These are phyloP conservation scores for Papiliotrema fonsecae DNA, from an alignment of 1,284 basidiomycete species.

Conservation along the genomic window DNA sequence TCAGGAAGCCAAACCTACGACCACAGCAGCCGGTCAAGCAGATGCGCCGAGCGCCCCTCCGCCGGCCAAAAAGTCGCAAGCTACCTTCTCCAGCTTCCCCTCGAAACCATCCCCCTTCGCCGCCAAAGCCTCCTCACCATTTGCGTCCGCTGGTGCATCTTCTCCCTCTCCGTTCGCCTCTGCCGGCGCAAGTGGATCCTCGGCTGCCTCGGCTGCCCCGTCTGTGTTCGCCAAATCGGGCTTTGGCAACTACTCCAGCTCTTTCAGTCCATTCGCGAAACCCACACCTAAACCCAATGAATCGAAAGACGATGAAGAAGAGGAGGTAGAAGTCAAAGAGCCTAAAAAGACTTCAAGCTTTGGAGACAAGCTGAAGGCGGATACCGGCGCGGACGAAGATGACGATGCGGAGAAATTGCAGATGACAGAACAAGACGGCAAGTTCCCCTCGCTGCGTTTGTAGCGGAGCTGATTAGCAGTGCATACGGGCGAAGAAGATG, in stretches of 20 bases:
- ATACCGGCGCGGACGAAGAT: constrained; percentile 26
- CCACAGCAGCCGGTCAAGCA: too few relatives aligned
- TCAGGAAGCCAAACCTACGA: background rate
- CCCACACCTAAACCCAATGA: constrained; percentile 18
- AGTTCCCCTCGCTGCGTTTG: constrained; percentile 23
- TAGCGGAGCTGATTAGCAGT: constrained; percentile 52
- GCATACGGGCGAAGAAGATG: constrained; percentile 86
- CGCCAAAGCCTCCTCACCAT: constrained; percentile 8
- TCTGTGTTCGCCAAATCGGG: constrained; percentile 15
- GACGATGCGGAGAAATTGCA: constrained; percentile 48
- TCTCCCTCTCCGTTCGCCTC: background rate
- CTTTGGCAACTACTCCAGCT: constrained; percentile 36
- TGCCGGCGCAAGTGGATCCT: background rate
- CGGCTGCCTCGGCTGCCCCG: background rate
- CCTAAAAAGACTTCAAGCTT: constrained; percentile 52
- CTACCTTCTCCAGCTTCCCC: constrained; percentile 59
- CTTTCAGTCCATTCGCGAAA: constrained; percentile 29
- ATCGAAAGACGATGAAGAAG: background rate
- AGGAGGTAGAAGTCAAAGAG: constrained; percentile 41
- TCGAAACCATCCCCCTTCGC: constrained; percentile 49
- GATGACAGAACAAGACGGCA: constrained; percentile 67
- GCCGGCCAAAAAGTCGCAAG: constrained; percentile 30
- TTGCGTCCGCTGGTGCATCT: constrained; percentile 1
- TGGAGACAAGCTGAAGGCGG: constrained; percentile 18
- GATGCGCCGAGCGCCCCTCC: constrained; percentile 5